Evolutionary conservation across 1,139 yeast species (phyloP).

Genomic region (Kurtzmaniella quercitrusa): DNA sequence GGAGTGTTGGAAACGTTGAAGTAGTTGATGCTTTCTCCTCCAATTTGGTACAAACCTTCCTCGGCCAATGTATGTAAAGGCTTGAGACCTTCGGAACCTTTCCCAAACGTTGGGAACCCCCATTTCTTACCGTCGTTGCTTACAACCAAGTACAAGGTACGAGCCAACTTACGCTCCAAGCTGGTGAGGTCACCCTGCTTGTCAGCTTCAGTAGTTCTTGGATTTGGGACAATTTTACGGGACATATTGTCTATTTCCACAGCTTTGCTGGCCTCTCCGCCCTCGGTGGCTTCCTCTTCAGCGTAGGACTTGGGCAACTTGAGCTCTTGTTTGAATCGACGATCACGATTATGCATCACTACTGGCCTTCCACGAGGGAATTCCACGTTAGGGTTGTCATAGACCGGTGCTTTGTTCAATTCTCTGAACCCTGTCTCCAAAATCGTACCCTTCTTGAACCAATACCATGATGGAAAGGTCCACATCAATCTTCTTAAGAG

Average conservation of each 20-base stretch:
- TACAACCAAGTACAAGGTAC: slow-evolving; percentile 74
- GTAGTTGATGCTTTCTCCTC: slow-evolving; percentile 74
- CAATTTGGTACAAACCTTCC: slow-evolving; percentile 62
- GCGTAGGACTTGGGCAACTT: slow-evolving; percentile 56
- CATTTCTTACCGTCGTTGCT: slow-evolving; percentile 49
- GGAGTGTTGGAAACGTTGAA: slow-evolving; percentile 92
- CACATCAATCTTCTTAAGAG: slow-evolving; percentile 90
- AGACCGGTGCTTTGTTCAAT: slow-evolving; percentile 72
- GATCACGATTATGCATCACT: slow-evolving; percentile 81
- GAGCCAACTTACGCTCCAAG: slow-evolving; percentile 72
- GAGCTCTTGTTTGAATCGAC: slow-evolving; percentile 75
- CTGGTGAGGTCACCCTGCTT: slow-evolving; percentile 53
- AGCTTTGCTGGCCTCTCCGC: neutral
- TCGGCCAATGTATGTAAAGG: slow-evolving; percentile 76
- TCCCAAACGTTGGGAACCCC: slow-evolving; percentile 71
- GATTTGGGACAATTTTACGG: slow-evolving; percentile 65
- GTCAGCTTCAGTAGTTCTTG: slow-evolving; percentile 80
- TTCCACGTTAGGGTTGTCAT: slow-evolving; percentile 69
- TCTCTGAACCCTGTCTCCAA: slow-evolving; percentile 78
- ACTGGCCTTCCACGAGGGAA: slow-evolving; percentile 85
- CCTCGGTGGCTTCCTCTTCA: slow-evolving; percentile 29
- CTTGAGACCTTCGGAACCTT: slow-evolving; percentile 26
- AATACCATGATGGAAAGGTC: slow-evolving; percentile 94
- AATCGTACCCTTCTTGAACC: slow-evolving; percentile 85
- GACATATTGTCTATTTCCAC: slow-evolving; percentile 50